Evolutionary conservation across 345 rosid species (phyloP).

Genomic region (Syzygium aromaticum): DNA sequence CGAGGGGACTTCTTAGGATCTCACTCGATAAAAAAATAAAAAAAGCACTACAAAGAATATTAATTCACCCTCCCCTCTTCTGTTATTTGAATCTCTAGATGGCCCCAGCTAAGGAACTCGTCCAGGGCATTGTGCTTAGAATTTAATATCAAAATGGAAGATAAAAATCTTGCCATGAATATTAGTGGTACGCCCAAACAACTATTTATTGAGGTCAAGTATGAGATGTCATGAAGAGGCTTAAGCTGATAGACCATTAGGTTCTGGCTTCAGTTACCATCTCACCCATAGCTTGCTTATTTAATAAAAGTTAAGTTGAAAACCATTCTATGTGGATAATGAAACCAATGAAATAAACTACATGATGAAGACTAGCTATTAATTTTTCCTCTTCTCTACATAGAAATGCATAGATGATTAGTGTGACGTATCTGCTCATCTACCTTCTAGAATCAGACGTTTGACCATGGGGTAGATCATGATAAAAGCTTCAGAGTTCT

Average conservation of each 20-base stretch:
- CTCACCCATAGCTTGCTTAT: background rate
- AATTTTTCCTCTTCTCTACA: background rate
- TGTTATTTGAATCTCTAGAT: background rate
- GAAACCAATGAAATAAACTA: background rate
- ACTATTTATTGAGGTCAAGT: background rate
- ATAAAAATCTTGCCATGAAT: background rate
- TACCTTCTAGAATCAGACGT: background rate
- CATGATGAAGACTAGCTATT: background rate
- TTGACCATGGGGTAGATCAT: background rate
- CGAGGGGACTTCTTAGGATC: background rate
- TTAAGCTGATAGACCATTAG: background rate
- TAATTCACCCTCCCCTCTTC: background rate
- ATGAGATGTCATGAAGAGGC: background rate
- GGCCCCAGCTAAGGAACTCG: background rate
- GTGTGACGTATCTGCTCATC: background rate
- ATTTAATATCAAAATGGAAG: background rate
- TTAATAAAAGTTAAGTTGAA: background rate
- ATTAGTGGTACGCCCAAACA: background rate
- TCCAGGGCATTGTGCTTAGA: background rate
- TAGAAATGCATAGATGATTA: background rate
- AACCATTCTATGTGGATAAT: background rate
- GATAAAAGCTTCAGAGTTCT: background rate
- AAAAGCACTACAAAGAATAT: background rate
- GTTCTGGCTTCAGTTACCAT: background rate
- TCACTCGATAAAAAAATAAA: background rate